Evolutionary conservation across 371 early-diverging fungal species (phyloP).

Genomic region (Cokeromyces recurvatus): DNA sequence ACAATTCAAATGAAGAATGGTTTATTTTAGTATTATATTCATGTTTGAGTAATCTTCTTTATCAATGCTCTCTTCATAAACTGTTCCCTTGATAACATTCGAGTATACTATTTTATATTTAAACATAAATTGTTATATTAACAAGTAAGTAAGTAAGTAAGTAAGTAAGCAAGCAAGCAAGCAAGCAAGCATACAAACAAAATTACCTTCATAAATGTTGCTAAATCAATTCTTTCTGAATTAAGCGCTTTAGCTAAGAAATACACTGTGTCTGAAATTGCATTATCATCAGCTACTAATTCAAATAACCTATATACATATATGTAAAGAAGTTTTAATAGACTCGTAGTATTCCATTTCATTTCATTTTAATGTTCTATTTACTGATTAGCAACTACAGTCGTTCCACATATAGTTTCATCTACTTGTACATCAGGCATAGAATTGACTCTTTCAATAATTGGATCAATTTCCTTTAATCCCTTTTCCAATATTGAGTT

Average conservation of each 20-base stretch:
- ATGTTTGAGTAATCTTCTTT: slow-evolving; percentile 52
- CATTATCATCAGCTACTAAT: slow-evolving; percentile 83
- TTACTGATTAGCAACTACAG: slow-evolving; percentile 78
- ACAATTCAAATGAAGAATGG: too few species aligned
- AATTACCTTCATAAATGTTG: slow-evolving; percentile 66
- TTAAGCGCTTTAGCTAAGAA: slow-evolving; percentile 74
- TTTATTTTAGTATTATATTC: too few species aligned
- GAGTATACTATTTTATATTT: slow-evolving; percentile 67
- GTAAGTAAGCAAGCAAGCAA: not conserved
- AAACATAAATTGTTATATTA: too few species aligned
- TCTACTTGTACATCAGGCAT: slow-evolving; percentile 68
- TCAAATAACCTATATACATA: slow-evolving; percentile 73
- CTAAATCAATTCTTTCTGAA: slow-evolving; percentile 61
- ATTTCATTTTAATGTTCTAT: slow-evolving; percentile 7
- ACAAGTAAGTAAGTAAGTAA: not conserved
- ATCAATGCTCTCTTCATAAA: slow-evolving; percentile 84
- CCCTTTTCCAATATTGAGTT: slow-evolving; percentile 53
- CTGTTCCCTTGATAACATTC: slow-evolving; percentile 79
- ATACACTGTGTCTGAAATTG: slow-evolving; percentile 89
- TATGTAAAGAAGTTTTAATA: too few species aligned
- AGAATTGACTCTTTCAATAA: slow-evolving; percentile 43
- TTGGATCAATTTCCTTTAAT: slow-evolving; percentile 50
- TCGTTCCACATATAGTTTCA: slow-evolving; percentile 62
- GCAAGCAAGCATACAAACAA: not conserved
- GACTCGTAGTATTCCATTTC: too few species aligned